phyloP scores from a whole-genome alignment of 2,329 filamentous ascomycete genomes.

The Parascedosporium putredinis region DNA sequence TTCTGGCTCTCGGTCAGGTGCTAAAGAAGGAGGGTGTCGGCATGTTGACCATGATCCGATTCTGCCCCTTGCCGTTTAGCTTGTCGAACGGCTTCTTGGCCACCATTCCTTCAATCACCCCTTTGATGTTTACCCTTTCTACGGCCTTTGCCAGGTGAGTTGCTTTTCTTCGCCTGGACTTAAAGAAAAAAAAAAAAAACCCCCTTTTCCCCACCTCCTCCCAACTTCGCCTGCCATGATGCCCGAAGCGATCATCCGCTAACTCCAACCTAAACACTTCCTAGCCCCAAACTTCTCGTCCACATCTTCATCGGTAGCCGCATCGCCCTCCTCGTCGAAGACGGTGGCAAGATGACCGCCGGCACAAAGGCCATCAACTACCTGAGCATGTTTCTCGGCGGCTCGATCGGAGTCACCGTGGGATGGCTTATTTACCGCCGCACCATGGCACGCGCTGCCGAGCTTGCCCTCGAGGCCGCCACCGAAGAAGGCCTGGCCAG shows the following conservation, averaged over 20 bases:
- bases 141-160: constrained; percentile 63
- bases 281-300: constrained; percentile 73
- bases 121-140: constrained; percentile 65
- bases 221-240: neutral
- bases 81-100: constrained; percentile 89
- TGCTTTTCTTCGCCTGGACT: too few relatives aligned
- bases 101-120: constrained; percentile 81
- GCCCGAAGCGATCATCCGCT: constrained; percentile 8
- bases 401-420: constrained; percentile 60
- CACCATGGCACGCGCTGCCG: constrained; percentile 52
- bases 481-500: constrained; percentile 20
- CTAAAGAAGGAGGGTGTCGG: constrained; percentile 83
- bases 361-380: constrained; percentile 77
- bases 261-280: too few relatives aligned
- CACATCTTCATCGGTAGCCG: constrained; percentile 87
- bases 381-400: constrained; percentile 63
- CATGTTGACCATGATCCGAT: constrained; percentile 79
- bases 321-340: constrained; percentile 72
- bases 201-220: neutral
- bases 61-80: constrained; percentile 88
- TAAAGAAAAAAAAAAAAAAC: too few relatives aligned
- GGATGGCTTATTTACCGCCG: constrained; percentile 77
- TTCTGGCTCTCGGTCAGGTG: constrained; percentile 78
- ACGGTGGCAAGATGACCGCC: constrained; percentile 70
- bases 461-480: constrained; percentile 40